These are phyloP conservation scores for Saururus chinensis DNA, from an alignment of 164 flowering plant species.

Conservation along the genomic window DNA sequence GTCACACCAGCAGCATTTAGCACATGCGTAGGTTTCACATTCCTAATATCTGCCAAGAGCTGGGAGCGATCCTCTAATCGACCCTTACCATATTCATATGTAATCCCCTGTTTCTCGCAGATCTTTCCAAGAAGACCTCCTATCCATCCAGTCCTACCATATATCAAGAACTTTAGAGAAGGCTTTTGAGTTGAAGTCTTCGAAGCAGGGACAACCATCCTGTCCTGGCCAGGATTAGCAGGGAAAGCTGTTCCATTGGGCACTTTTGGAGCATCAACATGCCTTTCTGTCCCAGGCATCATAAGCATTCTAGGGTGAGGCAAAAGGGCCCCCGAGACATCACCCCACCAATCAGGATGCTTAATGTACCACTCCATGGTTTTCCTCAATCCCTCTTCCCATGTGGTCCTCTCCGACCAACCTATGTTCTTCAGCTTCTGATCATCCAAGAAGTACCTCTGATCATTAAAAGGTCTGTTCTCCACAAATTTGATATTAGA, in stretches of 20 bases:
- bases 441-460: slow-evolving; percentile 69
- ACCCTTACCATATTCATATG: slow-evolving; percentile 17
- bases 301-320: slow-evolving; percentile 71
- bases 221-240: slow-evolving; percentile 6
- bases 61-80: slow-evolving; percentile 15
- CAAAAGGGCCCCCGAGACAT: slow-evolving; percentile 55
- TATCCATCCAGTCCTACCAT: slow-evolving; percentile 50
- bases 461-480: slow-evolving; percentile 66
- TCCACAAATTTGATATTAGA: slow-evolving; percentile 48
- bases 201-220: slow-evolving; percentile 14
- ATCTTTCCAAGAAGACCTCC: slow-evolving; percentile 21
- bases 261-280: slow-evolving; percentile 38
- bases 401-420: slow-evolving; percentile 58
- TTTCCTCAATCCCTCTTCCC: slow-evolving; percentile 65
- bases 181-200: slow-evolving; percentile 9
- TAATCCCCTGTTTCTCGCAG: slow-evolving; percentile 18
- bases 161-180: slow-evolving; percentile 44
- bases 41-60: slow-evolving; percentile 13
- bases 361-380: slow-evolving; percentile 61
- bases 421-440: slow-evolving; percentile 63
- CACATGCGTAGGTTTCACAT: slow-evolving; percentile 21
- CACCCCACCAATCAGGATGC: slow-evolving; percentile 83
- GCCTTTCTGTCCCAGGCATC: slow-evolving; percentile 65
- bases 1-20: slow-evolving; percentile 22
- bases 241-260: slow-evolving; percentile 11